Percentiles rank a stretch among this genome's conserved stretches.
Evolutionary conservation across 1,284 basidiomycete genomes (phyloP).

Genomic region (Spongiforma sp.): DNA sequence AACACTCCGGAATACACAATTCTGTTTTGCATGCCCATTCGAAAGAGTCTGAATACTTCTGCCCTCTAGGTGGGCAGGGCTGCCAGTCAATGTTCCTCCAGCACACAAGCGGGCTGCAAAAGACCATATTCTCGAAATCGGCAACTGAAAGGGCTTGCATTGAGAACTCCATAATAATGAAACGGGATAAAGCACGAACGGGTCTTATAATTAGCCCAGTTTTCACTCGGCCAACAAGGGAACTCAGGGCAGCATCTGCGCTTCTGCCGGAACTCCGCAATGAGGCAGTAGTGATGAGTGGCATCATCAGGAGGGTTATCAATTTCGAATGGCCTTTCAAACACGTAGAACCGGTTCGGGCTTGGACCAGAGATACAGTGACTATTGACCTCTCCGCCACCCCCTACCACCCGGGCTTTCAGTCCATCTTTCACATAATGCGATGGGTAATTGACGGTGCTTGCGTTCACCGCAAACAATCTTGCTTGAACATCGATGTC

Average conservation of each 20-base stretch:
- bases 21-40: conserved; percentile 7
- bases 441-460: conserved; percentile 1
- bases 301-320: background rate
- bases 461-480: background rate
- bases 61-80: background rate
- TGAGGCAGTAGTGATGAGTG: conserved; percentile 12
- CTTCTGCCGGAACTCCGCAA: conserved; percentile 21
- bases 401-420: background rate
- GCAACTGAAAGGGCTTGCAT: background rate
- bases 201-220: conserved; percentile 5
- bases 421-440: background rate
- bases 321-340: conserved; percentile 10
- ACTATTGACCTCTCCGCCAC: background rate
- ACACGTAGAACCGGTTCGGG: conserved; percentile 11
- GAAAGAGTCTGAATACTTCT: background rate
- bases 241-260: conserved; percentile 1
- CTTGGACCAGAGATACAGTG: conserved; percentile 12
- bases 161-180: background rate
- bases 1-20: conserved; percentile 4
- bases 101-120: conserved; percentile 1
- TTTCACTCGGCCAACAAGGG: conserved; percentile 12
- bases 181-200: too few species aligned
- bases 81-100: conserved; percentile 14
- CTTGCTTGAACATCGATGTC: conserved; percentile 18
- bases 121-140: conserved; percentile 10